Evolutionary conservation across 345 rosid species (phyloP).

Genomic region (Theobroma cacao): DNA sequence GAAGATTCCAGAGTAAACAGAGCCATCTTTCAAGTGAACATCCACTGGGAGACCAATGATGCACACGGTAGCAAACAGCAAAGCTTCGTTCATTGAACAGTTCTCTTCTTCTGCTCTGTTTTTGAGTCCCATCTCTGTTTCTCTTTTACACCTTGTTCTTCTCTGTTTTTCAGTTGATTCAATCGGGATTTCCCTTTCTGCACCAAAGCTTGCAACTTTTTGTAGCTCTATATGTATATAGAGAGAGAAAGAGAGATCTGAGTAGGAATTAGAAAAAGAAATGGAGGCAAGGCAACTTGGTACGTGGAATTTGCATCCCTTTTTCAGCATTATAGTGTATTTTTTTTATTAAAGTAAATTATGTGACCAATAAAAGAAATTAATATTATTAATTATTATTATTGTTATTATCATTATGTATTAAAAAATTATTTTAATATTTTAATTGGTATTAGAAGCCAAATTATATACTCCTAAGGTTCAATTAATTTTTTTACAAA

Average conservation of each 20-base stretch:
- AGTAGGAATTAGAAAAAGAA: background rate
- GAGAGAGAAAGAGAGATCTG: slow-evolving; percentile 10
- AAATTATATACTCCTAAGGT: no score
- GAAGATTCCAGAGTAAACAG: slow-evolving; percentile 73
- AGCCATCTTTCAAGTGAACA: slow-evolving; percentile 77
- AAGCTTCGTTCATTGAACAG: slow-evolving; percentile 41
- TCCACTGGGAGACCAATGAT: slow-evolving; percentile 79
- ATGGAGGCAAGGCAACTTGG: background rate
- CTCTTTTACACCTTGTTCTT: background rate
- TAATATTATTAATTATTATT: no score
- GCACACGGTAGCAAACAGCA: slow-evolving; percentile 66
- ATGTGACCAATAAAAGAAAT: no score
- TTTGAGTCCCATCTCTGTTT: slow-evolving; percentile 41
- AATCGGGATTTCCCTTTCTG: background rate
- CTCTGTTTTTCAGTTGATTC: background rate
- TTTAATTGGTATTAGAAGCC: no score
- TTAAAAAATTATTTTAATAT: no score
- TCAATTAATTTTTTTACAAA: no score
- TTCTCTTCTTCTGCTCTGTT: slow-evolving; percentile 37
- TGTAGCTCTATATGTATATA: background rate
- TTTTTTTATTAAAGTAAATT: no score
- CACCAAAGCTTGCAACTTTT: background rate
- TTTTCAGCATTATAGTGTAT: no score
- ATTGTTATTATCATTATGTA: no score
- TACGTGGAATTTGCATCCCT: no score